phyloP scores from a whole-genome alignment of 2,329 filamentous ascomycete genomes.

The Arthrocladium fulminans region DNA sequence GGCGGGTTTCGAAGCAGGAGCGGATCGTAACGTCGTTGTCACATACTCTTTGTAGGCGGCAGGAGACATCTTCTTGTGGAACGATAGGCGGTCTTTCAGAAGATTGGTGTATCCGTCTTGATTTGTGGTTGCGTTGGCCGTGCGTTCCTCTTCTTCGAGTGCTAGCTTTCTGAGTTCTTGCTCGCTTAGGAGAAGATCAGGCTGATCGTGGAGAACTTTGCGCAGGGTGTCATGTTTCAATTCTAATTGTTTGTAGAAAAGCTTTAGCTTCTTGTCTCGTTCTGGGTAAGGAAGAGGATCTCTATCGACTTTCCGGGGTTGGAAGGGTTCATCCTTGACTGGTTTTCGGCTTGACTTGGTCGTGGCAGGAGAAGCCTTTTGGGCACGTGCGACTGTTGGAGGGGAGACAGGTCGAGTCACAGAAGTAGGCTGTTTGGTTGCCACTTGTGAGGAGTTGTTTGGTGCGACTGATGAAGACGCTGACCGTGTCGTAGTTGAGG shows the following conservation, averaged over 20 bases:
- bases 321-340: conserved; percentile 32
- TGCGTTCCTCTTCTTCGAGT: conserved; percentile 61
- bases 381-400: conserved; percentile 8
- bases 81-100: conserved; percentile 18
- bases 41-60: conserved; percentile 56
- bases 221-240: conserved; percentile 33
- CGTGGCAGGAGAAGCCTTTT: neutral
- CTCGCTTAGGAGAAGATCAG: conserved; percentile 30
- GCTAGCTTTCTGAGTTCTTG: conserved; percentile 40
- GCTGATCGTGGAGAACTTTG: conserved; percentile 23
- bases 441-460: neutral
- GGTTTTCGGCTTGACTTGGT: conserved; percentile 18
- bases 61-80: conserved; percentile 64
- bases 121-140: neutral
- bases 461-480: neutral
- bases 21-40: conserved; percentile 42
- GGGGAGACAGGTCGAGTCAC: conserved; percentile 15
- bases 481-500: neutral
- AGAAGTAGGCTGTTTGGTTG: conserved; percentile 10
- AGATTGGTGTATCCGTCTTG: conserved; percentile 4
- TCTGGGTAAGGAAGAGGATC: conserved; percentile 35
- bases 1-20: no score
- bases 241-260: conserved; percentile 36
- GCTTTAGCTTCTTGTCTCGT: conserved; percentile 35
- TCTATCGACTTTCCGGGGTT: conserved; percentile 37